Percentiles rank a stretch among this genome's conserved stretches.
Evolutionary conservation across 1,139 yeast species (phyloP).

Genomic region (Taphrina wiesneri): DNA sequence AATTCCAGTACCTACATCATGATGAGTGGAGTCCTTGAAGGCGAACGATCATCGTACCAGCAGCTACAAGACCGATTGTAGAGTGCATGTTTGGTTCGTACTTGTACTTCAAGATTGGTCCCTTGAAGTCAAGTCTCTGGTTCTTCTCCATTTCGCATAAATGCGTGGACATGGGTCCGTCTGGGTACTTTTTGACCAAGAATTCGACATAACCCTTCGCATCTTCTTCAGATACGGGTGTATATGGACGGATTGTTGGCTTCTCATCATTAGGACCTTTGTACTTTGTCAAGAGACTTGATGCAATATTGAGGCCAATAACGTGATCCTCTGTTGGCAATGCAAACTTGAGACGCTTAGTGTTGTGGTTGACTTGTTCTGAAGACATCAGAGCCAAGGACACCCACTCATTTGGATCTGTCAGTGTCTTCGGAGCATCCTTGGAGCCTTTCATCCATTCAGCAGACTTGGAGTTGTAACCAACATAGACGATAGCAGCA

Average conservation of each 20-base stretch:
- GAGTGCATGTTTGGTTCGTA: constrained; percentile 86
- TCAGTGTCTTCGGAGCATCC: constrained; percentile 32
- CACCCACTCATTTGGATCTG: constrained; percentile 57
- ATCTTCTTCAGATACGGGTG: constrained; percentile 76
- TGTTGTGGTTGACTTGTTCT: constrained; percentile 55
- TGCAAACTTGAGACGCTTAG: constrained; percentile 66
- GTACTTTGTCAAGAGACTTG: constrained; percentile 75
- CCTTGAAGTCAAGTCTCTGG: constrained; percentile 88
- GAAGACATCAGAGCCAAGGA: constrained; percentile 69
- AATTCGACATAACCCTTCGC: constrained; percentile 75
- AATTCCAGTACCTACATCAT: constrained; percentile 61
- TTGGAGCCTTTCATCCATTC: constrained; percentile 27
- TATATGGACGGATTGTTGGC: constrained; percentile 93
- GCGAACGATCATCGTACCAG: constrained; percentile 53
- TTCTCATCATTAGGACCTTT: constrained; percentile 75
- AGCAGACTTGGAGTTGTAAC: constrained; percentile 22
- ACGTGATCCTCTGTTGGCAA: constrained; percentile 67
- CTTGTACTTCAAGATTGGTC: constrained; percentile 90
- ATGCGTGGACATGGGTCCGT: constrained; percentile 82
- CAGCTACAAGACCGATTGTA: constrained; percentile 81
- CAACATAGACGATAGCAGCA: constrained; percentile 13
- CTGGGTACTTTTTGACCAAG: constrained; percentile 77
- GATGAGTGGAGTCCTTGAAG: not conserved
- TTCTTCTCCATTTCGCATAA: constrained; percentile 68
- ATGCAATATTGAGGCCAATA: constrained; percentile 80